phyloP scores from a whole-genome alignment of 139 green algal genomes.

The Chlorella vulgaris region DNA sequence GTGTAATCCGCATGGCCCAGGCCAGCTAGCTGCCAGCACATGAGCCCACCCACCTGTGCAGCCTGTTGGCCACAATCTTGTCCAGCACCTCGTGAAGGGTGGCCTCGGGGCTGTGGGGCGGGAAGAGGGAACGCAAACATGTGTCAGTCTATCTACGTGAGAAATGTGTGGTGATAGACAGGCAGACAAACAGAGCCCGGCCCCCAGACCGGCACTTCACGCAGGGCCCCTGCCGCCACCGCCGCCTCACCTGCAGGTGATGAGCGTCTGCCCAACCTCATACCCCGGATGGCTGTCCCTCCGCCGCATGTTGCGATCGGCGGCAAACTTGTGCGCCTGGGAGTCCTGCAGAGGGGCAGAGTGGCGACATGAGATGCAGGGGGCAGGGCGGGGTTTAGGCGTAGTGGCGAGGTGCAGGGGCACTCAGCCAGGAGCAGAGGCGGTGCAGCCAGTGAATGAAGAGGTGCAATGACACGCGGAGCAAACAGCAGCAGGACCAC shows the following conservation, averaged over 20 bases:
- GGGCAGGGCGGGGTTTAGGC: neutral
- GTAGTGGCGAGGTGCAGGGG: neutral
- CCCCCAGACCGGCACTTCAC: neutral
- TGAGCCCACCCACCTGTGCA: too few species aligned
- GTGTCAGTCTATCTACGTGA: too few species aligned
- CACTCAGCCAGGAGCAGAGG: too few species aligned
- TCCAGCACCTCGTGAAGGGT: conserved; percentile 67
- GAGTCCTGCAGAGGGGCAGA: conserved; percentile 22
- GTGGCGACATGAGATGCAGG: neutral
- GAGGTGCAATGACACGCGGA: too few species aligned
- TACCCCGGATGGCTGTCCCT: conserved; percentile 52
- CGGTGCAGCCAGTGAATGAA: neutral
- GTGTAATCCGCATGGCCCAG: too few species aligned
- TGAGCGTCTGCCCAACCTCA: conserved; percentile 70
- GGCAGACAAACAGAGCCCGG: neutral
- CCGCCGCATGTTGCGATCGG: conserved; percentile 49
- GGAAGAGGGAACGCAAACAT: neutral
- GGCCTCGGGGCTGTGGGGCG: conserved; percentile 19
- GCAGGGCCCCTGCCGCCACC: neutral
- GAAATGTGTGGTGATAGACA: too few species aligned
- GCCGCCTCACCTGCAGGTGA: conserved; percentile 43
- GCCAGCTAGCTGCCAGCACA: too few species aligned
- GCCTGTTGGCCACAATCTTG: conserved; percentile 61
- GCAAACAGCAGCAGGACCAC: too few species aligned
- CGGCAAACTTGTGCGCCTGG: conserved; percentile 48